Evolutionary conservation across 306 rosid species (phyloP).

Genomic region (Gillenia trifoliata): DNA sequence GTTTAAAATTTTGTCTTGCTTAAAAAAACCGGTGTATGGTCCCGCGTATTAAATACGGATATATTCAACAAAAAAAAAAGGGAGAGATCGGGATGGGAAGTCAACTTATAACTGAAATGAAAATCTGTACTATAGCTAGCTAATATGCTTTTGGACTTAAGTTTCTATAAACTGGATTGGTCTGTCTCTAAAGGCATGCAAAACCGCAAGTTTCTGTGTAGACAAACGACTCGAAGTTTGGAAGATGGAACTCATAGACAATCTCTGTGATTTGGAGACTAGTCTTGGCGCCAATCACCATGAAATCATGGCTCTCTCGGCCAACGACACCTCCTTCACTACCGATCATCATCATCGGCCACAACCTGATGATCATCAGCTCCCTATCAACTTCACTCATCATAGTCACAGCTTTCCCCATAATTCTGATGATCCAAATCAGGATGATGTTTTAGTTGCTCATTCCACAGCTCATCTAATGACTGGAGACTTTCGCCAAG

Average conservation of each 20-base stretch:
- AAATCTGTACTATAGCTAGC: neutral
- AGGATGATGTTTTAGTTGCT: slow-evolving; percentile 6
- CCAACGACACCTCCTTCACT: neutral
- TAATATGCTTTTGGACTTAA: neutral
- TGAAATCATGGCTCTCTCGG: slow-evolving; percentile 22
- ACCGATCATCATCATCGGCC: neutral
- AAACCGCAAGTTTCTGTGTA: neutral
- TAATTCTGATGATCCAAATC: slow-evolving; percentile 14
- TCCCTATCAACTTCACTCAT: slow-evolving; percentile 17
- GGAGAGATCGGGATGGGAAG: neutral
- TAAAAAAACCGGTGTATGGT: neutral
- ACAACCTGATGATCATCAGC: neutral
- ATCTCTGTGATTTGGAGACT: slow-evolving; percentile 15
- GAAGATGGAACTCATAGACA: slow-evolving; percentile 22
- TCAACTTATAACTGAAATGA: slow-evolving; percentile 12
- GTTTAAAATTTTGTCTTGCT: neutral
- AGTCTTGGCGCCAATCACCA: slow-evolving; percentile 13
- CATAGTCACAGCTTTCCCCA: slow-evolving; percentile 3
- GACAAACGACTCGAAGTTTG: neutral
- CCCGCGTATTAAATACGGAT: neutral
- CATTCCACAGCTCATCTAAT: slow-evolving; percentile 13
- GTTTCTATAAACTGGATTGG: neutral
- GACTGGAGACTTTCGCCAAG: slow-evolving; percentile 6
- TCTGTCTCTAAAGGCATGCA: slow-evolving; percentile 5
- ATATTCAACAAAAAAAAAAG: neutral